Evolutionary conservation across 2,329 filamentous ascomycete species (phyloP).

Genomic region (Fusarium marasasianum): DNA sequence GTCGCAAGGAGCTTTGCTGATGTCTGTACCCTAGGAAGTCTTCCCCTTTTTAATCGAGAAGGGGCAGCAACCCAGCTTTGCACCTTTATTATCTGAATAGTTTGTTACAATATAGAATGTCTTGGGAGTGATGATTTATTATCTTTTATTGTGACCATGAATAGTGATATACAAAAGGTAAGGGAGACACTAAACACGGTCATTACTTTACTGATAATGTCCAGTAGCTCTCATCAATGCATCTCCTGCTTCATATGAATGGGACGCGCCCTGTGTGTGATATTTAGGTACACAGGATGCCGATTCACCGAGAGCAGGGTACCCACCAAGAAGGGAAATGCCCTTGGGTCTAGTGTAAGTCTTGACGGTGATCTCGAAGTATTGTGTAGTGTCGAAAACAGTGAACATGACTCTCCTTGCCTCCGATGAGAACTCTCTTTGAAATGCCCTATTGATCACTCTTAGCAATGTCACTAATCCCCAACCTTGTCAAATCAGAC

Average conservation of each 20-base stretch:
- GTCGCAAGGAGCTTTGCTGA: slow-evolving; percentile 42
- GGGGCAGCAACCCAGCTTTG: slow-evolving; percentile 34
- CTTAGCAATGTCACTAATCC: neutral
- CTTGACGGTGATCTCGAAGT: neutral
- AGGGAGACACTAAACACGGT: neutral
- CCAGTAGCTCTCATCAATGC: neutral
- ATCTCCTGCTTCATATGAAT: neutral
- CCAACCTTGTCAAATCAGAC: neutral
- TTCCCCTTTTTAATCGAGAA: slow-evolving; percentile 25
- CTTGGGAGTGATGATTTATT: slow-evolving; percentile 3
- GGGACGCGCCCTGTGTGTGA: neutral
- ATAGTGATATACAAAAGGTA: neutral
- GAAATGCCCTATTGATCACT: neutral
- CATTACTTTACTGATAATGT: slow-evolving; percentile 12
- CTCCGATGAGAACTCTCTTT: neutral
- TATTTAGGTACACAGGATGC: neutral
- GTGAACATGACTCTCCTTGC: neutral
- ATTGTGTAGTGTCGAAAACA: neutral
- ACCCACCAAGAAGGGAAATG: neutral
- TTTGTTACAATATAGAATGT: slow-evolving; percentile 36
- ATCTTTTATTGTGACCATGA: slow-evolving; percentile 9
- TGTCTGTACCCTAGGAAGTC: slow-evolving; percentile 45
- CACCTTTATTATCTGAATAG: slow-evolving; percentile 31
- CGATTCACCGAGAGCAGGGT: neutral
- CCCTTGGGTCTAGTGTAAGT: neutral